Evolutionary conservation across 2,329 filamentous ascomycete genomes (phyloP).

Genomic region (Achaetomium macrosporum): DNA sequence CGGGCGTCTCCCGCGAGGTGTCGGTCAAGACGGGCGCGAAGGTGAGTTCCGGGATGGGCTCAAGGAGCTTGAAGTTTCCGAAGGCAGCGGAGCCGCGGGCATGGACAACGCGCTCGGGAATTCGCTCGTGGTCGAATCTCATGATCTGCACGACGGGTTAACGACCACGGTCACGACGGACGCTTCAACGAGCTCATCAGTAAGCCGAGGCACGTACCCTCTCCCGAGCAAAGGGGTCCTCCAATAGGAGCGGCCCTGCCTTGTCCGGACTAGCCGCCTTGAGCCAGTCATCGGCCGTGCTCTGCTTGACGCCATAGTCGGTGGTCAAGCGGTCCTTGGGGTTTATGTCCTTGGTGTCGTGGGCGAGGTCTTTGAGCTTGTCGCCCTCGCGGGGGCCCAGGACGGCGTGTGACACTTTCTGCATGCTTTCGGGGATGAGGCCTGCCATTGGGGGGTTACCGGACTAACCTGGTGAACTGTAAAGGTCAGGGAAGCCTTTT

Average conservation of each 20-base stretch:
- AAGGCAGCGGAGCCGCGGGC: slow-evolving; percentile 30
- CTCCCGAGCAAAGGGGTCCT: slow-evolving; percentile 67
- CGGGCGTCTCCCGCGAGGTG: slow-evolving; percentile 47
- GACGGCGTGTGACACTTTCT: slow-evolving; percentile 33
- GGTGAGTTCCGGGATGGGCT: slow-evolving; percentile 58
- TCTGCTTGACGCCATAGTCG: slow-evolving; percentile 70
- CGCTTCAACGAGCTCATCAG: background rate
- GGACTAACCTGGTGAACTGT: too few species aligned
- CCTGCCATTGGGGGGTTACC: background rate
- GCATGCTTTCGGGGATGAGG: slow-evolving; percentile 10
- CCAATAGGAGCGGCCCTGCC: slow-evolving; percentile 62
- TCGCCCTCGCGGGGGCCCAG: slow-evolving; percentile 37
- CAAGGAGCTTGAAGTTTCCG: slow-evolving; percentile 57
- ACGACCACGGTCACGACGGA: background rate
- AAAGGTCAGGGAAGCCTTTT: too few species aligned
- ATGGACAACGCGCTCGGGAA: slow-evolving; percentile 31
- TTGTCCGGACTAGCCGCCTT: slow-evolving; percentile 55
- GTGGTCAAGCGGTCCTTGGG: slow-evolving; percentile 60
- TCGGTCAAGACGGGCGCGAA: slow-evolving; percentile 46
- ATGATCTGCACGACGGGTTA: slow-evolving; percentile 49
- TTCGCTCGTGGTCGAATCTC: slow-evolving; percentile 62
- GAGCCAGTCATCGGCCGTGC: slow-evolving; percentile 73
- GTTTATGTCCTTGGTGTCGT: slow-evolving; percentile 53
- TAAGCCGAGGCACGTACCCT: slow-evolving; percentile 42
- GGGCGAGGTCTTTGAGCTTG: slow-evolving; percentile 58